A percentile compares a stretch with the other conserved stretches of the same genome.
These are phyloP conservation scores for Alliaria petiolata DNA, from an alignment of 345 rosid species.

Conservation along the genomic window DNA sequence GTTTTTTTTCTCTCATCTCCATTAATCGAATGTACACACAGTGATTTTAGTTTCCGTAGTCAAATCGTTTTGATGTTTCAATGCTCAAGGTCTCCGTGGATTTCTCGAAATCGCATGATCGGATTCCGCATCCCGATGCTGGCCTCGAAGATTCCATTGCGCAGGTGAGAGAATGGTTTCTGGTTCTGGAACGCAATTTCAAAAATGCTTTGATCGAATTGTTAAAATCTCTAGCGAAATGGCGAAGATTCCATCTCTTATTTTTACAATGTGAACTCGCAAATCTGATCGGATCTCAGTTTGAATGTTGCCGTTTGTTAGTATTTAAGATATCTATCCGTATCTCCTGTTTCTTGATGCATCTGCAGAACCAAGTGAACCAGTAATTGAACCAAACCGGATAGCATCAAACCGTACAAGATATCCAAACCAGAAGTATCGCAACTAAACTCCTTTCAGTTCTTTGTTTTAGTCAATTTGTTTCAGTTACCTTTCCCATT, in stretches of 20 bases:
- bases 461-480: too few relatives aligned
- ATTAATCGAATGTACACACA: background rate
- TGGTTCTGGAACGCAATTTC: background rate
- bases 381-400: too few relatives aligned
- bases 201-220: background rate
- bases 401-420: too few relatives aligned
- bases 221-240: background rate
- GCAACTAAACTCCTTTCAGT: too few relatives aligned
- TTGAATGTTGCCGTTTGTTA: background rate
- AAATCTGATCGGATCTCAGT: background rate
- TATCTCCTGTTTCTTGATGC: background rate
- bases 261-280: background rate
- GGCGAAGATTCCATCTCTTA: background rate
- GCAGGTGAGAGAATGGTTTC: constrained; percentile 43
- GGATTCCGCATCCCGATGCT: constrained; percentile 56
- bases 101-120: constrained; percentile 56
- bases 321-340: background rate
- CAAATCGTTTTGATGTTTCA: background rate
- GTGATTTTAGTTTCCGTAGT: background rate
- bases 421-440: too few relatives aligned
- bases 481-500: too few relatives aligned
- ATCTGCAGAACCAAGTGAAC: too few relatives aligned
- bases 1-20: constrained; percentile 32
- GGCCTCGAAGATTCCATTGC: constrained; percentile 63
- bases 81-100: constrained; percentile 51